Conservation (phyloP, 768 basidiomycete species). For the Cytidiella melzeri region DNA sequence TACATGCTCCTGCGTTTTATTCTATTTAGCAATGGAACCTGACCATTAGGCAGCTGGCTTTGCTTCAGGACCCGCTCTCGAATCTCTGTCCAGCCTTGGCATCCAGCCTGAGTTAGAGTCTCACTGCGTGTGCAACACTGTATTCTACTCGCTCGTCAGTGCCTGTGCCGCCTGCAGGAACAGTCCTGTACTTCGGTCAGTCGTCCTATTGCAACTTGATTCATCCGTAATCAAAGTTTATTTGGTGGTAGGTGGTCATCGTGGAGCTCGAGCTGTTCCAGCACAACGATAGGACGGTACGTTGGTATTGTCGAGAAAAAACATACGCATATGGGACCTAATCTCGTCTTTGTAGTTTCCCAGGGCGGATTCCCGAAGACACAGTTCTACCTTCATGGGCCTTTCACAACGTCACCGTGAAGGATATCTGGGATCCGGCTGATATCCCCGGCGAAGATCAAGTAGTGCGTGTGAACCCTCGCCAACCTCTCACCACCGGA, state of each 20-base stretch:
- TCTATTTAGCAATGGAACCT: too few species aligned
- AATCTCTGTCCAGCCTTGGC: too few species aligned
- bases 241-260: not conserved
- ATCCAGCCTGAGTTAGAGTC: too few species aligned
- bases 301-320: not conserved
- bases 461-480: not conserved
- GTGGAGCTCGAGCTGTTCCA: not conserved
- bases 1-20: too few species aligned
- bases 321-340: not conserved
- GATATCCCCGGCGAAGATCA: not conserved
- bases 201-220: not conserved
- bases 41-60: too few species aligned
- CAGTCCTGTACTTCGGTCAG: not conserved
- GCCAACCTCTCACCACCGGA: too few species aligned
- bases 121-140: not conserved
- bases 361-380: constrained; percentile 38
- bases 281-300: not conserved
- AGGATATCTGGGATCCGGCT: not conserved
- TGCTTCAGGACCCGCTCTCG: too few species aligned
- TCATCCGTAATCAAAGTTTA: not conserved
- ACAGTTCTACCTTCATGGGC: constrained; percentile 60
- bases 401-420: constrained; percentile 46
- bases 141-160: not conserved
- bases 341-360: constrained; percentile 22
- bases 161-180: not conserved